Evolutionary conservation across 345 rosid genomes (phyloP).

Genomic region (Dimocarpus longan): DNA sequence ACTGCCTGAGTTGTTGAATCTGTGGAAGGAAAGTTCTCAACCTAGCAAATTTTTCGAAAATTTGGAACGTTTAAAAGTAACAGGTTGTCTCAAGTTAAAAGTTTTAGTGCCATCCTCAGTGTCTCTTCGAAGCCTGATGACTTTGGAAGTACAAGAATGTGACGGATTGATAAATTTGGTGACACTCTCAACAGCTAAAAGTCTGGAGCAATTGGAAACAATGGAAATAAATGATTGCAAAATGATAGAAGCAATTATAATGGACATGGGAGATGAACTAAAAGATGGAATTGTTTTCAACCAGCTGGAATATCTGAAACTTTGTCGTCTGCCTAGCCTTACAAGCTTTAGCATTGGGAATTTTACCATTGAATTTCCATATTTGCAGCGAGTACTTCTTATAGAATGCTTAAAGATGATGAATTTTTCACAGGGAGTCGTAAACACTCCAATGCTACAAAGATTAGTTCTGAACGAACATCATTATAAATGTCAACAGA

Average conservation of each 20-base stretch:
- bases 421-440: neutral
- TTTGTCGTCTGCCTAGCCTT: neutral
- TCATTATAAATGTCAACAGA: too few species aligned
- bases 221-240: neutral
- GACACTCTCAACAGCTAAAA: neutral
- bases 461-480: too few species aligned
- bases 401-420: too few species aligned
- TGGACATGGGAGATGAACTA: neutral
- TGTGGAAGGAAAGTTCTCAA: constrained; percentile 2
- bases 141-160: constrained; percentile 5
- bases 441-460: neutral
- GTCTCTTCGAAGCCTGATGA: neutral
- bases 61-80: neutral
- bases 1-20: neutral
- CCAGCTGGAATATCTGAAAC: neutral
- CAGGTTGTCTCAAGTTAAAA: neutral
- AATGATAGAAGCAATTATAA: neutral
- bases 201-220: neutral
- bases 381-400: too few species aligned
- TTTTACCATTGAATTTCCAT: neutral
- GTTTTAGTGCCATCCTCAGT: constrained; percentile 2
- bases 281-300: neutral
- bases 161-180: neutral
- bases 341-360: neutral
- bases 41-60: neutral